Percentiles rank a stretch among this genome's conserved stretches.
Evolutionary conservation across 345 rosid genomes (phyloP).

Genomic region (Salix purpurea): DNA sequence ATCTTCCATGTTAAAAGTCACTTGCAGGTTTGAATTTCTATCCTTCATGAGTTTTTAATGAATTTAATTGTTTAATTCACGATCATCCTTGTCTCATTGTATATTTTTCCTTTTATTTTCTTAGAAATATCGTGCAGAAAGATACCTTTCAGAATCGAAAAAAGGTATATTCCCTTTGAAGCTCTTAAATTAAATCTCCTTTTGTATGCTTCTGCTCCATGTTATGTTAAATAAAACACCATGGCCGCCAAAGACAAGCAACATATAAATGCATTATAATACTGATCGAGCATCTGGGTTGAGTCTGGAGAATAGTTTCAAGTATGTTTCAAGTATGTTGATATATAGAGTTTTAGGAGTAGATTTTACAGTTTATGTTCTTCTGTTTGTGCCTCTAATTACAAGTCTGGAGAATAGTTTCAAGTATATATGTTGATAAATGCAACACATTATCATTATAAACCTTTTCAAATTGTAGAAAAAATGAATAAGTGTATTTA

Average conservation of each 20-base stretch:
- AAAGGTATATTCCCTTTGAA: conserved; percentile 21
- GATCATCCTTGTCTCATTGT: neutral
- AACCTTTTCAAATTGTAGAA: no score
- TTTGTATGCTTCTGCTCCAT: neutral
- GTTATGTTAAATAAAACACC: neutral
- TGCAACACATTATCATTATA: no score
- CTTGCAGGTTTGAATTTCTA: conserved; percentile 22
- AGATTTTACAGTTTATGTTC: no score
- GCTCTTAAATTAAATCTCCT: neutral
- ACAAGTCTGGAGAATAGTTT: no score
- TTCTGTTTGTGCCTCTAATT: no score
- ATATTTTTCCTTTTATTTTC: neutral
- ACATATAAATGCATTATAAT: neutral
- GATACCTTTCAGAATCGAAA: conserved; percentile 21
- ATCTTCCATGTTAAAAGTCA: conserved; percentile 35
- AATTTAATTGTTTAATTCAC: neutral
- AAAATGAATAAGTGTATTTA: no score
- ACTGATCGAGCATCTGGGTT: no score
- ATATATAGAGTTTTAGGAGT: no score
- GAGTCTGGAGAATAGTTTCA: no score
- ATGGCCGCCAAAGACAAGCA: neutral
- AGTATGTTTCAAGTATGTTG: no score
- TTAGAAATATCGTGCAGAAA: conserved; percentile 21
- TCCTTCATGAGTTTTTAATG: no score
- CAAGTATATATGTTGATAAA: no score